Base-by-base conservation (phyloP, 2,329 filamentous ascomycete genomes). In the Alternaria atra region DNA sequence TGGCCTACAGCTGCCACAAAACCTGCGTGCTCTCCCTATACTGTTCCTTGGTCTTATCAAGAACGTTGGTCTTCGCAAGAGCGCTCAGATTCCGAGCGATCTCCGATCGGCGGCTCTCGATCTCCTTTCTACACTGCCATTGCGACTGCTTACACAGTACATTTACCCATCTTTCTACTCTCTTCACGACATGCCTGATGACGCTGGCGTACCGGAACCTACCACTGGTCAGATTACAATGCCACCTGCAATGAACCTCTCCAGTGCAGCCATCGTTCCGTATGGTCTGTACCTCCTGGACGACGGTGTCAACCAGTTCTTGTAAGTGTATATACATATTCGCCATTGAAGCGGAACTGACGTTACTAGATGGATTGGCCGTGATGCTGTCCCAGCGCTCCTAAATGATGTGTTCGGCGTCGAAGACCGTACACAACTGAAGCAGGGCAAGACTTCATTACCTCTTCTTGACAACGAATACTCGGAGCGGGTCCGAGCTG, bases 241-340 rank as follows among this genome's bases (percentile, higher is more conserved):
- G 55, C 95, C 95, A 25, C 92, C 92, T 5, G 85, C 92, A 0
- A 71, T 92, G 73, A 97, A 97, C 78, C 85, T 98, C 59, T 93
- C 93, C 3, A 97, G 94, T 1, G 93, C 94, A 78, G 88, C 91
- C 47, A 87, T 99, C 51, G 92, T 93, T 4, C 87, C 93, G 0
- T 97, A 96, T 75, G 95, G 95, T 29, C 83, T 99, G 17, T 99
- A 99, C 80, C 86, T 99, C 59, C 95, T 99, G 71, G 95, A 99
- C 72, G 95, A 99, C 74, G 94, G 94, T 3, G 94, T 97, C 80
- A 97, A 93, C 6, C 95, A 99, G 78, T 99, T 99, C 85, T 82
- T 99, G 57, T 71, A 63, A 52, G 68, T 65, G 48, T 4, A 35
- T 25, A 7, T 13, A 17, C 15, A 17, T 29, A 10, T 2, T 20